Evolutionary conservation across 495 filamentous ascomycete species (phyloP), one percentile per base, ranked within the genome.

Genomic region (Neurospora tetrasperma): DNA sequence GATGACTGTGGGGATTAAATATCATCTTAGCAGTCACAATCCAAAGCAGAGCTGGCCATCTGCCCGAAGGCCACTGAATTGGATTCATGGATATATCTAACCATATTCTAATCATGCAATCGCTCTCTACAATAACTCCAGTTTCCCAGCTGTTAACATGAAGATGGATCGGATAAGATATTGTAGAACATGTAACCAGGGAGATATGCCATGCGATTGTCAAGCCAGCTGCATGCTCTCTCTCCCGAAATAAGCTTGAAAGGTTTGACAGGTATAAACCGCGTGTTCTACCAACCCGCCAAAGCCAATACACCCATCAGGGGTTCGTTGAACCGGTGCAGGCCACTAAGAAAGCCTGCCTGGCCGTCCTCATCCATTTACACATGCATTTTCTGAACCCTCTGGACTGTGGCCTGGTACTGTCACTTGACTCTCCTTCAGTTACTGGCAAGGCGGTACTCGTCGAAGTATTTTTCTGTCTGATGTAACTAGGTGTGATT

Each of bases 351-450:
- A 79, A 38, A 6, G 75, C 74, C 42, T 75, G 74, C 44, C 75
- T 76, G 1, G 73, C 76, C 16, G 43, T 71, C 69, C 73, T 75
- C 70, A 80, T 70, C 78, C 75, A 80, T 70, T 46, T 72, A 12
- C 71, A 71, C 71, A 79, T 72, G 2, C 79, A 74, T 23, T 73
- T 73, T 66, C 71, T 76, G 70, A 80, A 70, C 0, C 77, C 71
- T 44, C 70, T 70, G 41, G 54, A 10, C 20, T 73, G 73, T 10
- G 43, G 27, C 31, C n/a, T 40, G 10, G 8, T 35, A 20, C 11
- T 40, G 27, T 77, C 59, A n/a, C 20, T 48, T 35, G 23, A n/a
- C 7, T 40, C 54, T 27, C 69, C 59, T 0, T 27, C 46, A 39
- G 35, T 66, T 14, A 44, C 71, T 16, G 31, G 7, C 18, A 69